A percentile compares a stretch with the other conserved stretches of the same genome.
Evolutionary conservation across 2,329 filamentous ascomycete species (phyloP).

Genomic region (Aquanectria penicillioides): DNA sequence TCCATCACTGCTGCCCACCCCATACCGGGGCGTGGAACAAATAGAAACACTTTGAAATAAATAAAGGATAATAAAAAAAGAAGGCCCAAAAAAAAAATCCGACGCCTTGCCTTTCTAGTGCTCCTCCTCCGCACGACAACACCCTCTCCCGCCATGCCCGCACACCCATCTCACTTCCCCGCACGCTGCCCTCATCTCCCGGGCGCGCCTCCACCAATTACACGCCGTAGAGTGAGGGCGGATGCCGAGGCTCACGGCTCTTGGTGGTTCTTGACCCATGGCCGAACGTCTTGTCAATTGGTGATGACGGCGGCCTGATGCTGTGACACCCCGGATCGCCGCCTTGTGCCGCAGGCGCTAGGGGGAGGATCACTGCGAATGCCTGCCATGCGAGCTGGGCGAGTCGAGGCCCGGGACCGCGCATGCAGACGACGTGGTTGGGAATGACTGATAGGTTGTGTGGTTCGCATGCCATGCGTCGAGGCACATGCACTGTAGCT

Average conservation of each 20-base stretch:
- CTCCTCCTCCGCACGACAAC: conserved; percentile 7
- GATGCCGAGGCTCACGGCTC: conserved; percentile 22
- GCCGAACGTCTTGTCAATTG: conserved; percentile 1
- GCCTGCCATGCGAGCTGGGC: not conserved
- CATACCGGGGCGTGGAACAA: no score
- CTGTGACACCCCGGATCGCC: conserved; percentile 11
- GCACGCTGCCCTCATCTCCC: conserved; percentile 22
- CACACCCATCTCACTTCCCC: conserved; percentile 11
- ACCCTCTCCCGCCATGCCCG: conserved; percentile 7
- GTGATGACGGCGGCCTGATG: not conserved
- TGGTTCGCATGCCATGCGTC: not conserved
- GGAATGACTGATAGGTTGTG: not conserved
- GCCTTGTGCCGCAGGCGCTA: conserved; percentile 1
- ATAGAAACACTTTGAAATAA: no score
- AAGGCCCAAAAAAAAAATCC: conserved; percentile 9
- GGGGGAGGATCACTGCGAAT: not conserved
- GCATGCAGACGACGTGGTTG: not conserved
- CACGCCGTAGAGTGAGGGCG: conserved; percentile 8
- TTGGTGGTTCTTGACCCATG: conserved; percentile 3
- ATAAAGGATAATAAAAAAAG: no score
- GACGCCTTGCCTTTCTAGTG: conserved; percentile 13
- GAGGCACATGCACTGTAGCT: not conserved
- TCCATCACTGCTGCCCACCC: no score
- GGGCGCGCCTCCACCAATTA: conserved; percentile 18
- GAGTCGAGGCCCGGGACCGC: not conserved